Percentiles rank a stretch among this genome's conserved stretches.
phyloP scores from a whole-genome alignment of 208 protist species.

The Trypanosoma lewisi region DNA sequence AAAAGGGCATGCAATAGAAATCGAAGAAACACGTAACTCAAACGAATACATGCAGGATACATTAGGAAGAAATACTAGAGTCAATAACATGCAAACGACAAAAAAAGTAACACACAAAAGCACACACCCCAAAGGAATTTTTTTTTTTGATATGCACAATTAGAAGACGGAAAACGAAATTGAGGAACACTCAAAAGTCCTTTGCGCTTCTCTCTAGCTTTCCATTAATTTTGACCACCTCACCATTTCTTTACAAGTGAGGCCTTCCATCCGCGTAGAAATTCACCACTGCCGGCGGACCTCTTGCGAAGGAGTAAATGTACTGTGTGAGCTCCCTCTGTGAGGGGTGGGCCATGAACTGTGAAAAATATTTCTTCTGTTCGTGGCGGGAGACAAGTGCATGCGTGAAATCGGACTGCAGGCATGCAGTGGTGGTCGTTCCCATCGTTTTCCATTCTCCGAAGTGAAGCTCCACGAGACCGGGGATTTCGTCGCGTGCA shows the following conservation, averaged over 20 bases:
- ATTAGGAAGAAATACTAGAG: too few species aligned
- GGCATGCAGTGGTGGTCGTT: background rate
- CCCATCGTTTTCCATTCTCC: conserved; percentile 18
- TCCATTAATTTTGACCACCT: too few species aligned
- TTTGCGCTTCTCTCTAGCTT: too few species aligned
- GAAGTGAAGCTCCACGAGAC: conserved; percentile 66
- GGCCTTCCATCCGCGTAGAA: conserved; percentile 12
- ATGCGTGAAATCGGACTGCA: conserved; percentile 36
- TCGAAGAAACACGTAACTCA: too few species aligned
- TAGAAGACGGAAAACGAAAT: too few species aligned
- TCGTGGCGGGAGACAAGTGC: conserved; percentile 47
- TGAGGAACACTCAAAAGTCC: too few species aligned
- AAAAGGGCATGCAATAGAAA: too few species aligned
- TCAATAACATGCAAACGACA: too few species aligned
- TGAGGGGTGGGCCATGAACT: conserved; percentile 39
- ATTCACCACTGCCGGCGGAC: conserved; percentile 40
- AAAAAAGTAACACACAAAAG: too few species aligned
- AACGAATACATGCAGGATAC: too few species aligned
- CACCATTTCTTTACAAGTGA: conserved; percentile 29
- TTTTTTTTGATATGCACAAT: too few species aligned
- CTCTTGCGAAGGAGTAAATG: conserved; percentile 27
- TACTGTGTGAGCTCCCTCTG: conserved; percentile 34
- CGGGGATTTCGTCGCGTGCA: conserved; percentile 33
- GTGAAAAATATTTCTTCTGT: conserved; percentile 32
- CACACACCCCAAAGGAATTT: too few species aligned